Conservation (phyloP, 2,329 filamentous ascomycete genomes). For the Bipolaris zeicola region DNA sequence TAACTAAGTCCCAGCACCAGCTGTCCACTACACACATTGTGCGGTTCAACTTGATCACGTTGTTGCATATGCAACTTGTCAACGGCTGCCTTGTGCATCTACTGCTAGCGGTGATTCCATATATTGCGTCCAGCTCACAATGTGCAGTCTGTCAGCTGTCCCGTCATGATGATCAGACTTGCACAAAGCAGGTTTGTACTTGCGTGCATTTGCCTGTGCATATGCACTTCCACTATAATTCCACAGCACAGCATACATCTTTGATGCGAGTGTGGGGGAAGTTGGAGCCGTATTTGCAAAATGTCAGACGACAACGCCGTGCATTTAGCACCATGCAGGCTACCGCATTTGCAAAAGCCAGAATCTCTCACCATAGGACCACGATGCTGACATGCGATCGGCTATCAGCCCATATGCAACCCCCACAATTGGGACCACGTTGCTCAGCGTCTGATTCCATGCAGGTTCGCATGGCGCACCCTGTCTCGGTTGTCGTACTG, state of each 20-base stretch:
- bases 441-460: constrained; percentile 5
- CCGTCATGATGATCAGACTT: constrained; percentile 18
- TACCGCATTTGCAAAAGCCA: constrained; percentile 2
- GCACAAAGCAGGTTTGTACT: constrained; percentile 3
- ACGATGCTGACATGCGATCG: constrained; percentile 5
- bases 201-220: constrained; percentile 5
- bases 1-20: background rate
- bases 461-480: constrained; percentile 10
- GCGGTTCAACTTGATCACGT: background rate
- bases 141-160: constrained; percentile 7
- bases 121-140: constrained; percentile 11
- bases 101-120: background rate
- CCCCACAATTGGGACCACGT: constrained; percentile 14
- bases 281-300: background rate
- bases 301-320: constrained; percentile 10
- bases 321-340: constrained; percentile 10
- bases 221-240: constrained; percentile 9
- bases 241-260: constrained; percentile 4
- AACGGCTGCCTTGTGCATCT: background rate
- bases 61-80: background rate
- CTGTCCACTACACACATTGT: background rate
- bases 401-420: constrained; percentile 9
- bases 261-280: constrained; percentile 4
- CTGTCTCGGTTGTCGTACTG: background rate
- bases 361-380: constrained; percentile 4